Base-by-base conservation (phyloP, 768 basidiomycete genomes). In the Termitomyces sp. region DNA sequence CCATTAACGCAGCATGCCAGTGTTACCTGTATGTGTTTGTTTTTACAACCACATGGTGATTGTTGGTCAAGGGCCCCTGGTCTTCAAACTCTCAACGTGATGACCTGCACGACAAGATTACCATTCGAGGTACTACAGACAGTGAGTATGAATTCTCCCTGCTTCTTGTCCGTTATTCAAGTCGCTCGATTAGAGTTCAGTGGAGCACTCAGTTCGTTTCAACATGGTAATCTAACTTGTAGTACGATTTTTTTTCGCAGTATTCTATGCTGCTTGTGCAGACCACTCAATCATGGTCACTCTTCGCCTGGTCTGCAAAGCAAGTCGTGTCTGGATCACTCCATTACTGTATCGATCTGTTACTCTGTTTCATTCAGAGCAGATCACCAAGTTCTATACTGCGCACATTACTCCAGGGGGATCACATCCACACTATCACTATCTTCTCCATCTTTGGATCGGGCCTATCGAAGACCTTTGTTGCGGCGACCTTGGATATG, bases 381-480 rank as follows among this genome's bases (percentile, higher is more conserved):
- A 66, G 38, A 55, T 67, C 19, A 57, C 61, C 2, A 58, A 54
- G 19, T 67, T 69, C 51, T 53, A 49, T 50, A 15, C 42, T 19
- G 37, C 46, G 26, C 68, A 68, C 57, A 62, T 66, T 51, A 45
- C 62, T 19, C 57, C 57, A 17, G 45, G 64, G 22, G 51, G 59
- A 22, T 32, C 62, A 11, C 54, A 53, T 21, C 54, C 49, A 15
- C 64, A 66, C 12, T 59, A 67, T 9, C 19, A 46, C 37, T 53
- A 65, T 48, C 61, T 74, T 30, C 59, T 59, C n/a, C 64, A 62
- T 45, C 51, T 71, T n/a, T 70, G 70, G 67, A 62, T 75, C 38
- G 72, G 72, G 22, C 22, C 26, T 54, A 60, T 35, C 57, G 58
- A 12, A 54, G 56, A 0, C 22, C 32, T 6, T 34, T 53, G 1